A percentile compares a stretch with the other conserved stretches of the same genome.
phyloP scores from a whole-genome alignment of 129 eudicot species.

The Lonicera japonica region DNA sequence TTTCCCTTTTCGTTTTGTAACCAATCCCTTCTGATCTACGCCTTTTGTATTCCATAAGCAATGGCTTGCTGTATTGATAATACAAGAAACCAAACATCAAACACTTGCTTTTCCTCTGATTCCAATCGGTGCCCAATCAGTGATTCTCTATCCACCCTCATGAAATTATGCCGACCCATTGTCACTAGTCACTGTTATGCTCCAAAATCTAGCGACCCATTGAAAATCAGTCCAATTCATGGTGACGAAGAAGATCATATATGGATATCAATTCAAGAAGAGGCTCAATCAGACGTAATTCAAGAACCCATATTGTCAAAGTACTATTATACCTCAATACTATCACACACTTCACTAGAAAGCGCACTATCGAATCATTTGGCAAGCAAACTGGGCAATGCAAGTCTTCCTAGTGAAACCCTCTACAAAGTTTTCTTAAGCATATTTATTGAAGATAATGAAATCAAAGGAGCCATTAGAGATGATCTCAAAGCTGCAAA shows the following conservation, averaged over 20 bases:
- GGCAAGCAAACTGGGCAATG: slow-evolving; percentile 30
- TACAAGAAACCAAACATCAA: not conserved
- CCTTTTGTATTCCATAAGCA: not conserved
- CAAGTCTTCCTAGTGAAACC: slow-evolving; percentile 14
- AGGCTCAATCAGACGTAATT: slow-evolving; percentile 7
- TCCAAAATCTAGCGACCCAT: not conserved
- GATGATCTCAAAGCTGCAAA: slow-evolving; percentile 23
- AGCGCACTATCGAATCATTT: slow-evolving; percentile 38
- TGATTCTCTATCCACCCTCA: not conserved
- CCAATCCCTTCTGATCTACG: no score
- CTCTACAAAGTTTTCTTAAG: slow-evolving; percentile 13
- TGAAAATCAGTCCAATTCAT: slow-evolving; percentile 3
- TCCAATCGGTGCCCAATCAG: not conserved
- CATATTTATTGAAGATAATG: slow-evolving; percentile 2
- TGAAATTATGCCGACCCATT: not conserved
- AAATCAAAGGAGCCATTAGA: slow-evolving; percentile 13
- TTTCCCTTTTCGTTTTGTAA: no score
- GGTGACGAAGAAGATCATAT: slow-evolving; percentile 2
- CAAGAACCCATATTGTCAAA: slow-evolving; percentile 24
- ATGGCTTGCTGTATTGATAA: slow-evolving; percentile 7
- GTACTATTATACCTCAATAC: slow-evolving; percentile 16
- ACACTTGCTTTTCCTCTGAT: not conserved
- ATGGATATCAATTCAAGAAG: slow-evolving; percentile 23
- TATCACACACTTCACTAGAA: slow-evolving; percentile 35
- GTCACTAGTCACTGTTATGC: not conserved